Conservation (phyloP, 2,329 filamentous ascomycete species). For the Sporothrix humicola region DNA sequence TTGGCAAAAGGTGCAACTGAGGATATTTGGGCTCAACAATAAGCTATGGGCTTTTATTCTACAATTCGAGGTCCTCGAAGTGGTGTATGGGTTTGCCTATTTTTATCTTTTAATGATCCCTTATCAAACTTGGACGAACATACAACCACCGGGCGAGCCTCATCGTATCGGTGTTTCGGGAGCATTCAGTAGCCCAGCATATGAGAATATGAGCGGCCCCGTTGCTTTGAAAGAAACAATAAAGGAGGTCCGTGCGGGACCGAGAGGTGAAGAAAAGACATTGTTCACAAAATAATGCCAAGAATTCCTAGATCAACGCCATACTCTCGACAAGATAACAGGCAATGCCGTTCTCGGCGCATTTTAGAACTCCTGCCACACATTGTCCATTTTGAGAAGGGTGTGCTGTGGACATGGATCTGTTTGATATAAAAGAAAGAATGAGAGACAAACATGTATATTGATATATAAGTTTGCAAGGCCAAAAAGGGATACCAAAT, state of each 20-base stretch:
- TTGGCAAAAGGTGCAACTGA: background rate
- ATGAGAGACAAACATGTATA: background rate
- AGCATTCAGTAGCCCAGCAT: too few relatives aligned
- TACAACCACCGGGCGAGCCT: background rate
- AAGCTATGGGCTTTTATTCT: background rate
- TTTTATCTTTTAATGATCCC: background rate
- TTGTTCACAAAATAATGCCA: background rate
- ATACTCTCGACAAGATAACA: background rate
- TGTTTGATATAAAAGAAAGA: background rate
- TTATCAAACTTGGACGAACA: background rate
- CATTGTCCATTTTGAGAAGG: too few relatives aligned
- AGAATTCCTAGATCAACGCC: background rate
- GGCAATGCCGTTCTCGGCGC: constrained; percentile 6
- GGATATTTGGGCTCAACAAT: background rate
- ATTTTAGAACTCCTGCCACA: background rate
- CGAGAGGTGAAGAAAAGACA: background rate
- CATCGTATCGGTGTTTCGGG: background rate
- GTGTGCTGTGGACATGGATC: too few relatives aligned
- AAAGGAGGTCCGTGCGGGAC: background rate
- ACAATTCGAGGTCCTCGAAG: background rate
- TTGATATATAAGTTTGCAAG: background rate
- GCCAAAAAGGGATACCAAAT: background rate
- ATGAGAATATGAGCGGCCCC: background rate
- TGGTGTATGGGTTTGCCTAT: background rate
- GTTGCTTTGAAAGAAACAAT: background rate